These are phyloP conservation scores for Earliella scabrosa DNA, from an alignment of 1,284 basidiomycete genomes.

Conservation along the genomic window DNA sequence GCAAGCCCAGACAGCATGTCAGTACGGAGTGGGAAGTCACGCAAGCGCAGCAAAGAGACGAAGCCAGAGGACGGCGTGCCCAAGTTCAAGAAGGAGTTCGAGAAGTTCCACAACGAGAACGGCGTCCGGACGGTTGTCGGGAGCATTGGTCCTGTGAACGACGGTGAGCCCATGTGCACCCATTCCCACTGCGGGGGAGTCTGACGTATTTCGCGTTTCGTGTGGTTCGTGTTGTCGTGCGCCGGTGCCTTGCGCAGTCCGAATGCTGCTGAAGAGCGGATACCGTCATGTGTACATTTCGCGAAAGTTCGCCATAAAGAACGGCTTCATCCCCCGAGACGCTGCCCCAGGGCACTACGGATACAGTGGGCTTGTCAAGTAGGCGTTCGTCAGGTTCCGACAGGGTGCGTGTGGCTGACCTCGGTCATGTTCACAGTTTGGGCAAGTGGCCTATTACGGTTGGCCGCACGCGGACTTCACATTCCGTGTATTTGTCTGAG, in stretches of 20 bases:
- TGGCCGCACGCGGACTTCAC: slow-evolving; percentile 46
- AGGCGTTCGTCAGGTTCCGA: slow-evolving; percentile 17
- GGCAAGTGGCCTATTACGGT: slow-evolving; percentile 81
- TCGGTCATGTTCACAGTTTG: slow-evolving; percentile 44
- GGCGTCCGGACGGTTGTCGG: slow-evolving; percentile 94
- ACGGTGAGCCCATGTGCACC: slow-evolving; percentile 57
- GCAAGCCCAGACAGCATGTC: slow-evolving; percentile 35
- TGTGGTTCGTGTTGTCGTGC: background rate
- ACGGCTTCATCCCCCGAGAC: slow-evolving; percentile 89
- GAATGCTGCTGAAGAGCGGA: slow-evolving; percentile 94
- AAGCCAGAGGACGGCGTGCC: slow-evolving; percentile 47
- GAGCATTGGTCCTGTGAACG: slow-evolving; percentile 86
- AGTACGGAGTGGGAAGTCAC: slow-evolving; percentile 42
- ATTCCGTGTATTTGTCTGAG: slow-evolving; percentile 83
- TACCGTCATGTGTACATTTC: slow-evolving; percentile 96
- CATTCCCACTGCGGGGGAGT: slow-evolving; percentile 1
- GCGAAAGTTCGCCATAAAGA: slow-evolving; percentile 87
- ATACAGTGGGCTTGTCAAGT: slow-evolving; percentile 81
- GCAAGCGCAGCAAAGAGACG: slow-evolving; percentile 40
- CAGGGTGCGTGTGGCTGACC: background rate
- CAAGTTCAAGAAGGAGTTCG: slow-evolving; percentile 77
- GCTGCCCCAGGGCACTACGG: slow-evolving; percentile 85
- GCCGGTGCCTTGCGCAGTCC: slow-evolving; percentile 51
- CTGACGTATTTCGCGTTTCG: slow-evolving; percentile 10
- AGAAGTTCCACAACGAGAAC: slow-evolving; percentile 87